Evolutionary conservation across 495 filamentous ascomycete genomes (phyloP), one percentile per base, ranked within the genome.

Genomic region (Acidiella bohemica): DNA sequence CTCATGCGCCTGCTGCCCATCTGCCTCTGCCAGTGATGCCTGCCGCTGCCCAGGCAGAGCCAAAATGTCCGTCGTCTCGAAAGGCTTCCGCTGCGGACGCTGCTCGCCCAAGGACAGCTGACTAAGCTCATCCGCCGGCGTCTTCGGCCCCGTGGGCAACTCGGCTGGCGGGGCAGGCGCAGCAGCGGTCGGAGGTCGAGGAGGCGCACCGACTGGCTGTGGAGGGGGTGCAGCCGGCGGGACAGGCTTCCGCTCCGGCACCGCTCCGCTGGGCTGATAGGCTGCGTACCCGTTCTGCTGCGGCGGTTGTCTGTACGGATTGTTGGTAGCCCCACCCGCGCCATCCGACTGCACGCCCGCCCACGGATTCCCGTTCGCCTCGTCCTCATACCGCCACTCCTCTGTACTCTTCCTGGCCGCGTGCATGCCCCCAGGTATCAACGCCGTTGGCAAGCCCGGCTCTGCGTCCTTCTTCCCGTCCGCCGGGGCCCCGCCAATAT

Each of bases 291-390:
- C n/a, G n/a, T n/a, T n/a, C n/a, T n/a, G n/a, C n/a, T n/a, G n/a
- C n/a, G 36, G 37, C 28, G 35, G 43, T 24, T 40, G 33, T 27
- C 32, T 5, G 28, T 52, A 52, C 11, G 45, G 49, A 18, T 52
- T 52, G 36, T 41, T 45, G 11, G 13, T 32, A 10, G 35, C 11
- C 16, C 25, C 11, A n/a, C 19, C 32, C 22, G 8, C 18, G 22
- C 11, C 20, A 18, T 27, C 5, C 5, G 29, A 14, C 6, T 32
- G 18, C 12, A 16, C n/a, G n/a, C n/a, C n/a, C 11, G 39, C 48
- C 48, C 48, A 51, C 12, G 48, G 48, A 36, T 51, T 51, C 18
- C 31, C 38, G 14, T 46, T 29, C 9, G 43, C 35, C 19, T 51
- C 43, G 1, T 47, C 44, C 14, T 51, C 43, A 22, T 51, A 47